These are phyloP conservation scores for Chlorella sp. DNA, from an alignment of 139 green algal species.

Conservation along the genomic window DNA sequence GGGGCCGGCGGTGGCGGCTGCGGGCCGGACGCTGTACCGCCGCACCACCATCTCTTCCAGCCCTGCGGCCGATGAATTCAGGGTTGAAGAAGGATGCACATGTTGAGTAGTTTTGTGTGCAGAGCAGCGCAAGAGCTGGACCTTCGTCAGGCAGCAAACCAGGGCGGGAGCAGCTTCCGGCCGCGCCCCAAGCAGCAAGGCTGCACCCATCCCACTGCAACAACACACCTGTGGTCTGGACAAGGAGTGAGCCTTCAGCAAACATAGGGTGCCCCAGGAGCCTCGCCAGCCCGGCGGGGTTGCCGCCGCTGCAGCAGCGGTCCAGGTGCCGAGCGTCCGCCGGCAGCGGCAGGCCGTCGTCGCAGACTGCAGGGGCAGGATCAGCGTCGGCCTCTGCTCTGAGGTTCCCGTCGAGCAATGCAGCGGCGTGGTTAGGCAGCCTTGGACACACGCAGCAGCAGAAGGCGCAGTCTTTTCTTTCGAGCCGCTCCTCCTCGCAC, in stretches of 20 bases:
- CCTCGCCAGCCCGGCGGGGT: background rate
- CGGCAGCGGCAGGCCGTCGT: constrained; percentile 22
- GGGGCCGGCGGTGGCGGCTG: background rate
- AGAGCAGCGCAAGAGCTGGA: background rate
- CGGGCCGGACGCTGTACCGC: background rate
- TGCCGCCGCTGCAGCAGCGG: background rate
- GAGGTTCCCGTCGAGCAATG: background rate
- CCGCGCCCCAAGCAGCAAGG: background rate
- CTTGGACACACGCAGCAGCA: background rate
- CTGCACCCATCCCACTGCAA: no score
- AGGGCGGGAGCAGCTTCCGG: background rate
- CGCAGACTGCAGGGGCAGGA: constrained; percentile 6
- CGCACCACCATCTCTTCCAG: constrained; percentile 12
- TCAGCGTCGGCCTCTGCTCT: no score
- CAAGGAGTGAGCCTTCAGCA: background rate
- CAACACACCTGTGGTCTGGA: constrained; percentile 1
- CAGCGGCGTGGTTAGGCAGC: no score
- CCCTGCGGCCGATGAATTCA: background rate
- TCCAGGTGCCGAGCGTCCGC: background rate
- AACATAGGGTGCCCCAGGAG: background rate
- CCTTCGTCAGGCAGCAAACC: no score
- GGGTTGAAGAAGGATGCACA: background rate
- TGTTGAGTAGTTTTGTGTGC: no score
- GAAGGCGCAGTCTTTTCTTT: background rate
- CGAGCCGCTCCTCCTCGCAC: background rate